A percentile compares a stretch with the other conserved stretches of the same genome.
Evolutionary conservation across 306 rosid genomes (phyloP).

Genomic region (Quercus agrifolia): DNA sequence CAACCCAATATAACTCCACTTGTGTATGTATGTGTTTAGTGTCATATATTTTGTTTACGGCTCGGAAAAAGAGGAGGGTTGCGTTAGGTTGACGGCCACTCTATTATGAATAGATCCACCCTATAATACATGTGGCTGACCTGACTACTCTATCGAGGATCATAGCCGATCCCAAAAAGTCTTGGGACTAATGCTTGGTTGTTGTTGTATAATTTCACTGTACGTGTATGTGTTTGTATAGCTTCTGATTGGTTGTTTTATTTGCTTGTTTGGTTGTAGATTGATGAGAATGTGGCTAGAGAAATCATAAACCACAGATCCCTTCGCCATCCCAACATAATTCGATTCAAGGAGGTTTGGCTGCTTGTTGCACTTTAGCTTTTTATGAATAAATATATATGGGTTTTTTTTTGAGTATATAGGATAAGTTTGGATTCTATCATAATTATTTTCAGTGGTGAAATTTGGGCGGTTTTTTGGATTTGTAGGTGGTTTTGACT

Average conservation of each 20-base stretch:
- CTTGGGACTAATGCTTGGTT: too few relatives aligned
- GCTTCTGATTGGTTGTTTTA: neutral
- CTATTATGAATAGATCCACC: too few relatives aligned
- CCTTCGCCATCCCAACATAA: slow-evolving; percentile 78
- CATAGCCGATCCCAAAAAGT: too few relatives aligned
- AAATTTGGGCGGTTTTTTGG: slow-evolving; percentile 19
- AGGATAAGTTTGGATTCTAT: neutral
- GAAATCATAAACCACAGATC: slow-evolving; percentile 84
- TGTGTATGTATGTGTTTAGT: too few relatives aligned
- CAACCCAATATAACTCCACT: too few relatives aligned
- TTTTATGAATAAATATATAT: neutral
- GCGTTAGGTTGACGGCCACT: too few relatives aligned
- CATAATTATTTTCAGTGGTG: slow-evolving; percentile 4
- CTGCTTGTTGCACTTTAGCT: neutral
- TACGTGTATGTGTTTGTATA: neutral
- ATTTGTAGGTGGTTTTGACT: slow-evolving; percentile 72
- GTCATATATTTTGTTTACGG: too few relatives aligned
- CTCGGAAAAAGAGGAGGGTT: too few relatives aligned
- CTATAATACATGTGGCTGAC: too few relatives aligned
- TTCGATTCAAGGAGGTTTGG: slow-evolving; percentile 74
- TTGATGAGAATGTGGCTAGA: slow-evolving; percentile 81
- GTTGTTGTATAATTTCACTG: neutral
- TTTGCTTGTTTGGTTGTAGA: slow-evolving; percentile 30
- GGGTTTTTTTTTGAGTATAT: neutral
- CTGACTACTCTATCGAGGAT: too few relatives aligned